These are phyloP conservation scores for Diaporthe aspalathi DNA, from an alignment of 2,329 filamentous ascomycete genomes.

Conservation along the genomic window DNA sequence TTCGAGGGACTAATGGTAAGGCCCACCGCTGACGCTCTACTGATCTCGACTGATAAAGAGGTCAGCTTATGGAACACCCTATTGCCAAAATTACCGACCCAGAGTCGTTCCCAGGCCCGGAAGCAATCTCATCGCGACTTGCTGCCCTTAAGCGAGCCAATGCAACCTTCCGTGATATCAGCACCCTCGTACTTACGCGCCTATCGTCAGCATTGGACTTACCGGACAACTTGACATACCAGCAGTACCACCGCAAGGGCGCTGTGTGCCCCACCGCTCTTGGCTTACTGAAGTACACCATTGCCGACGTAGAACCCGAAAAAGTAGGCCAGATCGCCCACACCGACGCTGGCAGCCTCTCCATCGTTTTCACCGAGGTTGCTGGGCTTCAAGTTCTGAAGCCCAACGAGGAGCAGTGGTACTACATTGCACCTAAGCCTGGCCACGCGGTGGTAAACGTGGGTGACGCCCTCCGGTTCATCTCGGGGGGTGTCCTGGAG, in stretches of 20 bases:
- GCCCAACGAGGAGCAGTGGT: slow-evolving; percentile 22
- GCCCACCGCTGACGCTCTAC: too few relatives aligned
- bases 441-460: slow-evolving; percentile 19
- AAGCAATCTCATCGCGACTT: not conserved
- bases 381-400: slow-evolving; percentile 10
- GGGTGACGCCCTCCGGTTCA: not conserved
- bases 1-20: slow-evolving; percentile 11
- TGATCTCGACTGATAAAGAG: not conserved
- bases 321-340: slow-evolving; percentile 22
- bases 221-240: not conserved
- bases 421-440: slow-evolving; percentile 22
- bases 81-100: not conserved
- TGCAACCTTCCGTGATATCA: slow-evolving; percentile 9
- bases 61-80: slow-evolving; percentile 12
- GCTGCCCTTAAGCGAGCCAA: not conserved
- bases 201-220: not conserved
- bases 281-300: slow-evolving; percentile 11
- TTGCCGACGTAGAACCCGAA: slow-evolving; percentile 12
- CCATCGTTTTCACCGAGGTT: slow-evolving; percentile 12
- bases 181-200: slow-evolving; percentile 14
- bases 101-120: not conserved
- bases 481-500: slow-evolving; percentile 9
- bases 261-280: not conserved
- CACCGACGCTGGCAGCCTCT: slow-evolving; percentile 13
- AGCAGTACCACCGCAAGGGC: slow-evolving; percentile 8